Evolutionary conservation across 2,329 filamentous ascomycete genomes (phyloP), one percentile per base, ranked within the genome.

Genomic region (Aspergillus fructus): DNA sequence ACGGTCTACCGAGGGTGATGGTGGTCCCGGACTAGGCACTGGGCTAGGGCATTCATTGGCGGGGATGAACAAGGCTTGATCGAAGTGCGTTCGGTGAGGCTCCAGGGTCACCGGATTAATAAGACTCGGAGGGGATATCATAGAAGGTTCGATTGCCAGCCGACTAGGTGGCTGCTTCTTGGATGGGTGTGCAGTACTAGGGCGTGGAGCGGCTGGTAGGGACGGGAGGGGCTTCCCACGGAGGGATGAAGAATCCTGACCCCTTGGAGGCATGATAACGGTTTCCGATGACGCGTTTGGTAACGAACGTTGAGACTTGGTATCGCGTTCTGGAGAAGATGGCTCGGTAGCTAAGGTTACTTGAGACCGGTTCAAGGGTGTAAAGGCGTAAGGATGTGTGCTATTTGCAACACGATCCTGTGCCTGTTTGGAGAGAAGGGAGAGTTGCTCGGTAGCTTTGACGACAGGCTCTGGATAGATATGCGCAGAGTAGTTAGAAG

Each of bases 41-140:
- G 72, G 71, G 46, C 71, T 76, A 5, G 72, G 67, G 37, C 64
- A 68, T 23, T 73, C 70, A 59, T 75, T 73, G 46, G 72, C 68
- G 11, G 73, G 70, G 27, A 76, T 75, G 52, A 76, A 76, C n/a
- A 76, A 60, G 21, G 73, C 70, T 58, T 74, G 70, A 34, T 76
- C 73, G 34, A 75, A 75, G 40, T 73, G 72, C 3, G 72, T 70
- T 12, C 66, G 66, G 53, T 76, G 73, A 6, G 73, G 73, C 53
- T 76, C 73, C 63, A 72, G 67, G 1, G 73, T 75, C 2, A 75
- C 70, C 0, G 72, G 73, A 51, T 76, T 73, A 56, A 74, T 71
- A 40, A 73, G 62, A 49, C 66, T 66, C 4, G 73, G 73, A 21
- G 73, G 69, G 4, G 73, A 75, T 47, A 75, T 75, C 69, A 74